These are phyloP conservation scores for Neonectria faginata DNA, from an alignment of 2,329 filamentous ascomycete species.

Conservation along the genomic window DNA sequence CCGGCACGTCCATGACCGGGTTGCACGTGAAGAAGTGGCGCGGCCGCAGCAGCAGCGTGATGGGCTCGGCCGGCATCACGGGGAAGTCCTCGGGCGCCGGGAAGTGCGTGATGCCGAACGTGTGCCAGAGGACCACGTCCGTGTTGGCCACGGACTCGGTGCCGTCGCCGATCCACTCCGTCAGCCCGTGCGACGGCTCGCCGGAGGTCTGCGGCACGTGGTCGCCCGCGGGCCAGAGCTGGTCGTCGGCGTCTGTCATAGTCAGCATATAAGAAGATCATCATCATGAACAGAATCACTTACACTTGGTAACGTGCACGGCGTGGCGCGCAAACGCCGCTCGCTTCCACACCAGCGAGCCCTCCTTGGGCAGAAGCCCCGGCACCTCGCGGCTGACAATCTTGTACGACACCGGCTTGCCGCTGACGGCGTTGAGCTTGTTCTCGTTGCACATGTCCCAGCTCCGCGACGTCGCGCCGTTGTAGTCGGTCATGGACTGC, in stretches of 20 bases:
- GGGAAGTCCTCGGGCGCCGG: constrained; percentile 92
- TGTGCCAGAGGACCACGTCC: constrained; percentile 93
- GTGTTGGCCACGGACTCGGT: constrained; percentile 79
- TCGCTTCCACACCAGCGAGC: constrained; percentile 87
- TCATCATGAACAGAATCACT: constrained; percentile 45
- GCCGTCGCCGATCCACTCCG: constrained; percentile 81
- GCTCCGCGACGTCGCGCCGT: constrained; percentile 80
- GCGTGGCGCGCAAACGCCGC: constrained; percentile 89
- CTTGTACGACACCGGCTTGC: constrained; percentile 89
- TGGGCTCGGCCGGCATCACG: constrained; percentile 89
- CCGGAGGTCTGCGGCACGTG: constrained; percentile 91
- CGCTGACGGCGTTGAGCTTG: constrained; percentile 86
- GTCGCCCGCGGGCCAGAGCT: constrained; percentile 86
- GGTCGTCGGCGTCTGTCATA: constrained; percentile 75
- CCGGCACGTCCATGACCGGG: constrained; percentile 83
- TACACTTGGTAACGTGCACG: constrained; percentile 90
- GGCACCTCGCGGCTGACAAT: constrained; percentile 89
- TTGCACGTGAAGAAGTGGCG: constrained; percentile 86
- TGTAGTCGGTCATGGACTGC: constrained; percentile 81
- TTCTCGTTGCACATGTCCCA: constrained; percentile 93
- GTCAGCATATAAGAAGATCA: constrained; percentile 5
- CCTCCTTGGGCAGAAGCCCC: constrained; percentile 80
- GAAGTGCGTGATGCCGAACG: constrained; percentile 91
- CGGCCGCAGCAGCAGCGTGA: constrained; percentile 82
- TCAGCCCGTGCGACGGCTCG: constrained; percentile 78